These are phyloP conservation scores for Schizonepeta tenuifolia DNA, from an alignment of 257 asterid species.

Conservation along the genomic window DNA sequence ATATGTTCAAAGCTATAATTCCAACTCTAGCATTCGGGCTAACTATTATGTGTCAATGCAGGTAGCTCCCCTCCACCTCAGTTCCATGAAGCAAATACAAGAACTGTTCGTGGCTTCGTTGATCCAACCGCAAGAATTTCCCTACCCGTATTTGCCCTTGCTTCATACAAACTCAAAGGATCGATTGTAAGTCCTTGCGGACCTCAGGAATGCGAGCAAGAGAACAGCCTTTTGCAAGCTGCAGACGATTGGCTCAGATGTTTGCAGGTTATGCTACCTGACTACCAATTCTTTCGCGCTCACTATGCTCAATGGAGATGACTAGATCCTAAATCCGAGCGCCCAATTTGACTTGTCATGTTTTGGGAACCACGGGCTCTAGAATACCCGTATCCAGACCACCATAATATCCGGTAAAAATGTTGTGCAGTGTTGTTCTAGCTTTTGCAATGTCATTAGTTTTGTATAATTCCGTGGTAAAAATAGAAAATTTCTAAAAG, in stretches of 20 bases:
- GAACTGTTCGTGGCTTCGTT: constrained; percentile 36
- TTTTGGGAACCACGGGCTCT: constrained; percentile 32
- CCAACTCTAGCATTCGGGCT: background rate
- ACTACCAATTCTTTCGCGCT: constrained; percentile 64
- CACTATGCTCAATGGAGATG: constrained; percentile 53
- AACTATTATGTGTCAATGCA: constrained; percentile 33
- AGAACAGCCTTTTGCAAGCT: constrained; percentile 56
- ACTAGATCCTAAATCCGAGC: constrained; percentile 6
- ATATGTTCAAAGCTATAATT: constrained; percentile 9
- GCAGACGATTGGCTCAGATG: constrained; percentile 67
- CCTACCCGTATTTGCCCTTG: constrained; percentile 78
- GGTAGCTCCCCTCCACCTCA: constrained; percentile 42
- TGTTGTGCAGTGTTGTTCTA: constrained; percentile 48
- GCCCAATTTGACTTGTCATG: constrained; percentile 26
- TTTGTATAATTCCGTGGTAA: constrained; percentile 37
- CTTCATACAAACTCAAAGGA: constrained; percentile 72
- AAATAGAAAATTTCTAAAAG: background rate
- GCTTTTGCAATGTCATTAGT: constrained; percentile 27
- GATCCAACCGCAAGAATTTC: constrained; percentile 56
- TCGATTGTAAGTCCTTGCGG: constrained; percentile 61
- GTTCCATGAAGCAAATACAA: constrained; percentile 47
- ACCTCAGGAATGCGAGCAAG: constrained; percentile 69
- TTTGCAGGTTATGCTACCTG: constrained; percentile 61
- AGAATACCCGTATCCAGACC: constrained; percentile 26
- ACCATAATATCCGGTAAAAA: constrained; percentile 32